Evolutionary conservation across 2,329 filamentous ascomycete species (phyloP).

Genomic region (Phialemonium atrogriseum): DNA sequence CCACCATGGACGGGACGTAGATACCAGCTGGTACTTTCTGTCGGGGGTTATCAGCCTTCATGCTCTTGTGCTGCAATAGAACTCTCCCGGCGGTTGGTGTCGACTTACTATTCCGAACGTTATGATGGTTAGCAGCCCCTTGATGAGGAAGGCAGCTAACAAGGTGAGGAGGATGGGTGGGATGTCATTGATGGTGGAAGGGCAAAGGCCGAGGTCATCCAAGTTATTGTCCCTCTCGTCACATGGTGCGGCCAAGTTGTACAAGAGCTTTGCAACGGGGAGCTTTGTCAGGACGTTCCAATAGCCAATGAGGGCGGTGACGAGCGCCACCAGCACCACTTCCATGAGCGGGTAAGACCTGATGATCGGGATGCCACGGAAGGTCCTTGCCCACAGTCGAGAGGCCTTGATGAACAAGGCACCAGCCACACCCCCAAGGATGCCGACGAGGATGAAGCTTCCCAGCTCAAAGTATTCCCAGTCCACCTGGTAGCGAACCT

Average conservation of each 20-base stretch:
- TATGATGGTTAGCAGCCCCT: conserved; percentile 77
- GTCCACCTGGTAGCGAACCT: conserved; percentile 82
- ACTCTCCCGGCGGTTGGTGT: too few species aligned
- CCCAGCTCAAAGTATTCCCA: conserved; percentile 91
- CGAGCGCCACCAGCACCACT: conserved; percentile 75
- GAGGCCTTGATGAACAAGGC: conserved; percentile 97
- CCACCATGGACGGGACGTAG: conserved; percentile 98
- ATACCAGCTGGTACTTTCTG: conserved; percentile 91
- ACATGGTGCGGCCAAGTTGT: conserved; percentile 86
- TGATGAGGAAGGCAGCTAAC: conserved; percentile 75
- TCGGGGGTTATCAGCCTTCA: not conserved
- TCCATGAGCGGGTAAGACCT: conserved; percentile 81
- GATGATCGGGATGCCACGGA: conserved; percentile 72
- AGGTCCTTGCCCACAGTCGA: conserved; percentile 78
- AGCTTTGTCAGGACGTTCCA: conserved; percentile 90
- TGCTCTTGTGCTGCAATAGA: too few species aligned
- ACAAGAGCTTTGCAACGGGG: conserved; percentile 81
- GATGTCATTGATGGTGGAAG: conserved; percentile 65
- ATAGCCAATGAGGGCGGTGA: conserved; percentile 80
- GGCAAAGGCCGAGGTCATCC: conserved; percentile 70
- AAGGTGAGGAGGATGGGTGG: conserved; percentile 65
- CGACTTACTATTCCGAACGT: conserved; percentile 75
- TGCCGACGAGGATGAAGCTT: conserved; percentile 76
- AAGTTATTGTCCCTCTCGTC: conserved; percentile 56
- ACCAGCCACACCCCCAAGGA: conserved; percentile 75